Percentiles rank a stretch among this genome's conserved stretches.
These are phyloP conservation scores for Neurospora sp. DNA, from an alignment of 495 filamentous ascomycete species.

Conservation along the genomic window DNA sequence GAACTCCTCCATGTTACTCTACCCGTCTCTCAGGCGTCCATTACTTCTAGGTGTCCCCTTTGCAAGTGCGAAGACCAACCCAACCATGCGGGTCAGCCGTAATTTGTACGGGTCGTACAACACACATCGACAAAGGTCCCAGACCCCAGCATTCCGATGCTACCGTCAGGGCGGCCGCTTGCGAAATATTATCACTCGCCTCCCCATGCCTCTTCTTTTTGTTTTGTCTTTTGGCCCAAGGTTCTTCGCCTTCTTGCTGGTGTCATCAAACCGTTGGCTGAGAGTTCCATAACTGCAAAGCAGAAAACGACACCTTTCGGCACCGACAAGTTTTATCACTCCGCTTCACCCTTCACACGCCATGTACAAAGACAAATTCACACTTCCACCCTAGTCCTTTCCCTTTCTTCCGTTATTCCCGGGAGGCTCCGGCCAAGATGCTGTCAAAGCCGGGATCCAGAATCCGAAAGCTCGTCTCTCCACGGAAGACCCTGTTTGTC, in stretches of 20 bases:
- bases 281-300: not conserved
- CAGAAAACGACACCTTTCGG: slow-evolving; percentile 1
- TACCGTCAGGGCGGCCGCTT: slow-evolving; percentile 6
- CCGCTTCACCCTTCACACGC: not conserved
- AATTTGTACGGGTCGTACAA: slow-evolving; percentile 5
- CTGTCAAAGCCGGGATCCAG: slow-evolving; percentile 32
- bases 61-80: not conserved
- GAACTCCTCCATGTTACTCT: not conserved
- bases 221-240: not conserved
- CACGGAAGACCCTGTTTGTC: slow-evolving; percentile 18
- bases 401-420: not conserved
- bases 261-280: slow-evolving; percentile 3
- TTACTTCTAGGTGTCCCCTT: not conserved
- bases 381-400: slow-evolving; percentile 1
- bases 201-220: not conserved
- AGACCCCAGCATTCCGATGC: not conserved
- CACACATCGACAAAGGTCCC: slow-evolving; percentile 4
- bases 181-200: slow-evolving; percentile 2
- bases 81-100: slow-evolving; percentile 3
- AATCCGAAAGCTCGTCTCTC: slow-evolving; percentile 35
- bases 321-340: not conserved
- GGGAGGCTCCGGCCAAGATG: slow-evolving; percentile 21
- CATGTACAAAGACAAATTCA: slow-evolving; percentile 7
- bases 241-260: slow-evolving; percentile 1
- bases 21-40: slow-evolving; percentile 3